Evolutionary conservation across 495 filamentous ascomycete genomes (phyloP).

Genomic region (Penicillium parvum): DNA sequence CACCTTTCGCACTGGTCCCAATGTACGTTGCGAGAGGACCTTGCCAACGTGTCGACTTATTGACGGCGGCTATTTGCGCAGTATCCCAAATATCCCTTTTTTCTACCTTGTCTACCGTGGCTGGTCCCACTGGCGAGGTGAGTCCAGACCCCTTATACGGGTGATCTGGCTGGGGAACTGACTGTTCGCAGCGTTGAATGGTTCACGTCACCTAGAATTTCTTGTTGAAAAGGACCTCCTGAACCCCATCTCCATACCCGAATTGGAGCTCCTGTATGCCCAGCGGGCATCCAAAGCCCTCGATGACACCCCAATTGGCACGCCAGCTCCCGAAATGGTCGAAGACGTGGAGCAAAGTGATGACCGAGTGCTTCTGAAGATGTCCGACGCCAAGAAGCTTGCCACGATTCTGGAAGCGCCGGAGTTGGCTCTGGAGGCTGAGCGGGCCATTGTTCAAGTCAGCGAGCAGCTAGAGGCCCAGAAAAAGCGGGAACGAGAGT

Average conservation of each 20-base stretch:
- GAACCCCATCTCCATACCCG: constrained; percentile 53
- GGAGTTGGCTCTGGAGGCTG: constrained; percentile 80
- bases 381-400: constrained; percentile 56
- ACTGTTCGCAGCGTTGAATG: constrained; percentile 57
- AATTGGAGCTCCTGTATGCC: constrained; percentile 71
- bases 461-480: constrained; percentile 58
- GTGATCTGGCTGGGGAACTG: background rate
- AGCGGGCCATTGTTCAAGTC: constrained; percentile 85
- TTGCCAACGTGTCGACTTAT: background rate
- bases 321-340: constrained; percentile 31
- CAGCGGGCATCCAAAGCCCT: constrained; percentile 30
- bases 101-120: constrained; percentile 88
- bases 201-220: constrained; percentile 80
- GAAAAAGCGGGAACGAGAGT: constrained; percentile 33
- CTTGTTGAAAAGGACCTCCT: constrained; percentile 69
- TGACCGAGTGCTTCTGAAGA: constrained; percentile 54
- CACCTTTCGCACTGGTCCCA: constrained; percentile 76
- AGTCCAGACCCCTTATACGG: constrained; percentile 10
- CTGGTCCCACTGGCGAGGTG: constrained; percentile 65
- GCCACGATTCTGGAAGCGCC: constrained; percentile 71
- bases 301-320: constrained; percentile 16
- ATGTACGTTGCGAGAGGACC: constrained; percentile 75
- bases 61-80: constrained; percentile 25
- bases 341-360: constrained; percentile 47
- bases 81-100: constrained; percentile 93